phyloP scores from a whole-genome alignment of 2,329 filamentous ascomycete genomes.

The Cladophialophora psammophila region DNA sequence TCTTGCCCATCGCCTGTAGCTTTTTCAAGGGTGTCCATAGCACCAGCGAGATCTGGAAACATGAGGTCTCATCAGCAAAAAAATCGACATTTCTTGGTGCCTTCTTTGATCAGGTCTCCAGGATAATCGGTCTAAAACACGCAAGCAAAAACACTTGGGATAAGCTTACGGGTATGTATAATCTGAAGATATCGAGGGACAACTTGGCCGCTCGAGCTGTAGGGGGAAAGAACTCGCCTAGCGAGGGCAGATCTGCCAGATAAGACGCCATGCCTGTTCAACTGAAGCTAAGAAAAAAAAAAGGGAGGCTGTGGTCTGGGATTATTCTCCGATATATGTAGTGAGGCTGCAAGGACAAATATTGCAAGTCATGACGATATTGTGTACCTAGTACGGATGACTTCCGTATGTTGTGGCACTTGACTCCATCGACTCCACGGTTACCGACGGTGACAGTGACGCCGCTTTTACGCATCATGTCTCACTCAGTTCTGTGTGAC shows the following conservation, averaged over 20 bases:
- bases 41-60: conserved; percentile 76
- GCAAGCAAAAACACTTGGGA: background rate
- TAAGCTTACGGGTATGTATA: conserved; percentile 42
- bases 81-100: background rate
- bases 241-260: conserved; percentile 41
- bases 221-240: conserved; percentile 47
- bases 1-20: conserved; percentile 90
- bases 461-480: background rate
- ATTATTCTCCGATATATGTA: background rate
- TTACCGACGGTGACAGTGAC: background rate
- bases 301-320: background rate
- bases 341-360: background rate
- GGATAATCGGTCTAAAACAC: background rate
- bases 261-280: conserved; percentile 35
- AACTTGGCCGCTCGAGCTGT: conserved; percentile 50
- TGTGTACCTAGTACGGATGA: no score
- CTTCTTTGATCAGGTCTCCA: background rate
- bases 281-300: background rate
- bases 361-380: conserved; percentile 6
- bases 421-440: background rate
- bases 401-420: background rate
- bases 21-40: conserved; percentile 50
- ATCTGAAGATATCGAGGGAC: conserved; percentile 50
- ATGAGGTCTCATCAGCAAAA: conserved; percentile 60
- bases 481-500: background rate